Evolutionary conservation across 2,329 filamentous ascomycete species (phyloP), one percentile per base, ranked within the genome.

Genomic region (Ascochyta viciae-villosae): DNA sequence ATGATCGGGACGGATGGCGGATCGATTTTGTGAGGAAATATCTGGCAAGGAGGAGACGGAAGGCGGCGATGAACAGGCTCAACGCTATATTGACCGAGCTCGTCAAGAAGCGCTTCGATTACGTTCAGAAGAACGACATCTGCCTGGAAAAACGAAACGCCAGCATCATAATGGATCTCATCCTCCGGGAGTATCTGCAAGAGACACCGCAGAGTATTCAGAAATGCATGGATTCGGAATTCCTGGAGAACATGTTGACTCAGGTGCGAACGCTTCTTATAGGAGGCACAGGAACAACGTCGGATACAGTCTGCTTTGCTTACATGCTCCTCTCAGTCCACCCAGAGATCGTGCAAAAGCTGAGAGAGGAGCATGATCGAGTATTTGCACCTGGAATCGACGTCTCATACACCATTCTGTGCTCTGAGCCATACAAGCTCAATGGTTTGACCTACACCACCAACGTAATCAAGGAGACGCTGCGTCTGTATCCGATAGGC

Each of bases 391-490:
- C 76, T 0, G 75, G 80, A 38, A 64, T 74, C 8, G 63, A 73
- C 5, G 67, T 68, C 4, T 75, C 76, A 0, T 77, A 76, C 27
- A 62, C 68, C 2, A 67, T 75, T 26, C 73, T 86, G 19, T 67
- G 73, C 31, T 59, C 74, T 2, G 72, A 82, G 24, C 78, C 81
- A 0, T 67, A 76, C 24, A 73, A 81, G 3, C 74, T 86, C 45
- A 83, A 82, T 66, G 73, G 78, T 38, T 74, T 86, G 23, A 75
- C 78, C 0, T 85, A 83, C 65, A 83, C 82, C 3, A 72, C 71
- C 5, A 83, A 82, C 24, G 77, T 84, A 7, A 77, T 84, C 57
- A 82, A 82, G 54, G 84, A 87, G 68, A 77, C 78, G 0, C 73
- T 86, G 3, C 77, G 84, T 5, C 63, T 86, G 31, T 83, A 80